Percentiles rank a stretch among this genome's conserved stretches.
Evolutionary conservation across 2,329 filamentous ascomycete species (phyloP).

Genomic region (Ceratocystis colombiana): DNA sequence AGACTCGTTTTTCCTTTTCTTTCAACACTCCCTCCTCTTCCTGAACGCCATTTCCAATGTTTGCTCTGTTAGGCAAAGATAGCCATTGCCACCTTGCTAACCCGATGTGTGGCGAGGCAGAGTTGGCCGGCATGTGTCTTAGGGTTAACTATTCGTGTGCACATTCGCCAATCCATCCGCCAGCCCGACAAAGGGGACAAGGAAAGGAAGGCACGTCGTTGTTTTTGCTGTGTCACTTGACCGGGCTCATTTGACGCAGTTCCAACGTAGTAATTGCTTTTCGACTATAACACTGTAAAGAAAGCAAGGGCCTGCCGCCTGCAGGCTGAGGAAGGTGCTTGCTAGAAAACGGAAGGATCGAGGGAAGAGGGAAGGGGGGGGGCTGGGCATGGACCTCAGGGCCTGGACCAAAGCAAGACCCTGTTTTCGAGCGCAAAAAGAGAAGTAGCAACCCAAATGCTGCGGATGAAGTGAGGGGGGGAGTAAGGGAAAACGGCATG

Average conservation of each 20-base stretch:
- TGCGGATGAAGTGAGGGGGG: neutral
- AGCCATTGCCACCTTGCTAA: neutral
- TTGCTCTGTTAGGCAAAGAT: neutral
- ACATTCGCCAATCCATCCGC: neutral
- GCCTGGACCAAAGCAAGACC: constrained; percentile 9
- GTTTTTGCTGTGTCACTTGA: constrained; percentile 10
- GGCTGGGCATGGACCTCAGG: constrained; percentile 4
- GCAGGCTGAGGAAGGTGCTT: constrained; percentile 12
- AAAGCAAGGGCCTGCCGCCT: constrained; percentile 10
- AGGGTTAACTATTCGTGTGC: neutral
- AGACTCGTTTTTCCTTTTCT: neutral
- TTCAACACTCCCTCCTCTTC: neutral
- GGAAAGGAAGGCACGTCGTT: constrained; percentile 7
- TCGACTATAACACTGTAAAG: neutral
- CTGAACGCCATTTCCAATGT: neutral
- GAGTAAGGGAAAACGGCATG: neutral
- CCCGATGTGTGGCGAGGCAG: neutral
- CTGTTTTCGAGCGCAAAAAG: neutral
- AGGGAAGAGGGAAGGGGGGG: constrained; percentile 8
- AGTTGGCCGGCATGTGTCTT: neutral
- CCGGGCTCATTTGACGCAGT: neutral
- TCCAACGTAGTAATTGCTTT: constrained; percentile 2
- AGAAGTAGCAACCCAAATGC: neutral
- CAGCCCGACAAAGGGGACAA: neutral
- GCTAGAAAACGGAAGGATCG: constrained; percentile 10